Evolutionary conservation across 805 yeast genomes (phyloP).

Genomic region (Pichia insulana): DNA sequence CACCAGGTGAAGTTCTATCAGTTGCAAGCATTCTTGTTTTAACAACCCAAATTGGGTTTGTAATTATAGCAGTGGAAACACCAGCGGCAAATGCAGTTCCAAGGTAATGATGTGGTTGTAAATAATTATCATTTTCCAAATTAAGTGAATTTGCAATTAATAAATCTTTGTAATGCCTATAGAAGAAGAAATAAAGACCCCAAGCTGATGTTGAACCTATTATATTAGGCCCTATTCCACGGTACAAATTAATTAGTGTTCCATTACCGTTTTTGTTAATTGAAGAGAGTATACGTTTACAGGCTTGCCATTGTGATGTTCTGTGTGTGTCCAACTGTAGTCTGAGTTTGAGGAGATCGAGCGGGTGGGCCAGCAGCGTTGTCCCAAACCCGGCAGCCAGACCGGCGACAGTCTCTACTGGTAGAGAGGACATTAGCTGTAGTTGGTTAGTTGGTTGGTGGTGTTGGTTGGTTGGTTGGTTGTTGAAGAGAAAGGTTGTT

Average conservation of each 20-base stretch:
- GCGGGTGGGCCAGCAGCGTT: constrained; percentile 78
- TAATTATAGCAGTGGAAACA: constrained; percentile 56
- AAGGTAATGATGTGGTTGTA: constrained; percentile 40
- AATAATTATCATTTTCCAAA: constrained; percentile 16
- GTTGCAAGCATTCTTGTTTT: constrained; percentile 80
- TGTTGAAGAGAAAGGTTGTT: no score
- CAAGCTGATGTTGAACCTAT: constrained; percentile 82
- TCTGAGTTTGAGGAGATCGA: constrained; percentile 78
- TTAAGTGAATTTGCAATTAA: constrained; percentile 6
- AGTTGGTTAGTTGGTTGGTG: no score
- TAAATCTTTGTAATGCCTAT: constrained; percentile 47
- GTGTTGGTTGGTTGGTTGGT: no score
- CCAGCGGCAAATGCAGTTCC: constrained; percentile 66
- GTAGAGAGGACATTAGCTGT: no score
- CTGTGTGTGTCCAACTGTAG: constrained; percentile 52
- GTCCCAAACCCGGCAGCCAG: constrained; percentile 73
- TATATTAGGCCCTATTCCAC: constrained; percentile 76
- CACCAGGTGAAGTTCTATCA: constrained; percentile 33
- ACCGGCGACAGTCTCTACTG: constrained; percentile 44
- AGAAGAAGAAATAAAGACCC: constrained; percentile 79
- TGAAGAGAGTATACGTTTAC: constrained; percentile 16
- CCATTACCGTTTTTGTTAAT: constrained; percentile 12
- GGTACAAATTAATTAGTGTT: constrained; percentile 31
- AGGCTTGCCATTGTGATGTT: constrained; percentile 24
- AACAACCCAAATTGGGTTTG: constrained; percentile 94